Base-by-base conservation (phyloP, 2,329 filamentous ascomycete genomes). In the Trichoderma hamatum region DNA sequence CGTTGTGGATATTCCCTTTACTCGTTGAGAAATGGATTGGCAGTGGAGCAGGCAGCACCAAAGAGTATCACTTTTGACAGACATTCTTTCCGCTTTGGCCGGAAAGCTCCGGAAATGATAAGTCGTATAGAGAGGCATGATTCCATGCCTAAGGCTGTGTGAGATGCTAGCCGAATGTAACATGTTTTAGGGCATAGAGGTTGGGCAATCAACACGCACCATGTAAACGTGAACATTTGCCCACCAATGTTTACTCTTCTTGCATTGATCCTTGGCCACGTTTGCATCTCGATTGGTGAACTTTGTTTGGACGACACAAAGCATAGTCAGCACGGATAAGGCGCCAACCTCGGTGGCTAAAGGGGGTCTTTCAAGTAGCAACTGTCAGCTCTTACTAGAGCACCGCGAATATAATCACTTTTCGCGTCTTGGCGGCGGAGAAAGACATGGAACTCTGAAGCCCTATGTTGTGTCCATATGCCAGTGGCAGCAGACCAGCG, bases 71-170 rank as follows among this genome's bases (percentile, higher is more conserved):
- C 39, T 39, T 59, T 59, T 43, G 39, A 43, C 13, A 43, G 30
- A 36, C 39, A 36, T 32, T 16, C 58, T 36, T 43, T 26, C 51
- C 14, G 11, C 21, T 5, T 43, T 24, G 54, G n/a, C 54, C 64
- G 64, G 64, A 51, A 67, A 51, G 64, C 54, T 59, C 64, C 64
- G 64, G 64, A 59, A 36, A 59, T 58, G 64, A 67, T 32, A 21
- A 10, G 19, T 59, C 14, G 1, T 14, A 30, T 30, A 13, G 32
- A 30, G 46, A 36, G 24, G n/a, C 34, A 32, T 21, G 39, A 59
- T 58, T 16, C 39, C 39, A 39, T 58, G 11, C 49, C 28, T 4
- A 21, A 26, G 49, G 39, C 26, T 30, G 54, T 67, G 34, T 21
- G 52, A 36, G 54, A 59, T 28, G 30, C 51, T 49, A 49, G 54